Evolutionary conservation across 495 filamentous ascomycete species (phyloP).

Genomic region (Aspergillus sclerotioniger): DNA sequence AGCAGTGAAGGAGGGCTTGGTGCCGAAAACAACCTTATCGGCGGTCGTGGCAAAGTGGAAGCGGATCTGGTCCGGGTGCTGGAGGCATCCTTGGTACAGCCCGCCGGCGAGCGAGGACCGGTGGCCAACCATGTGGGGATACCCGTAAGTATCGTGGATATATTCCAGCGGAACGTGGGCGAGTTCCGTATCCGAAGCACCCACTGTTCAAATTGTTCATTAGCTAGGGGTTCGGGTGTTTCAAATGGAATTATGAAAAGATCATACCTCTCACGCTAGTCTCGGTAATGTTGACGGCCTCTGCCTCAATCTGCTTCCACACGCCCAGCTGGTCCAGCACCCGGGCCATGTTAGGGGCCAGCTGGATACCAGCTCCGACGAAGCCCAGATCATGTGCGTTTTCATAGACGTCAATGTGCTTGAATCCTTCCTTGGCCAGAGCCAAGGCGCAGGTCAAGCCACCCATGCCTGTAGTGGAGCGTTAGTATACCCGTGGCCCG

Average conservation of each 20-base stretch:
- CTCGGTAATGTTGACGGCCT: constrained; percentile 55
- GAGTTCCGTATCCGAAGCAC: constrained; percentile 64
- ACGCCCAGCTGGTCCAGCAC: constrained; percentile 68
- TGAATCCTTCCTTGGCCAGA: constrained; percentile 71
- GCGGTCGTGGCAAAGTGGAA: constrained; percentile 64
- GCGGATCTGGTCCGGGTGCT: constrained; percentile 57
- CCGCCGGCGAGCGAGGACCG: constrained; percentile 67
- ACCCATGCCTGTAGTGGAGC: constrained; percentile 61
- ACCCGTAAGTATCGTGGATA: constrained; percentile 64
- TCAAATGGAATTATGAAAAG: not conserved
- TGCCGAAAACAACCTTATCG: constrained; percentile 52
- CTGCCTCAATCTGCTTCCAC: constrained; percentile 64
- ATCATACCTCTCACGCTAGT: constrained; percentile 52
- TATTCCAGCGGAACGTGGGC: constrained; percentile 67
- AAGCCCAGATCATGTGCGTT: constrained; percentile 72
- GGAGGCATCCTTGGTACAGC: constrained; percentile 64
- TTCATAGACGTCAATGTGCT: constrained; percentile 70
- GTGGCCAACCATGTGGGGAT: constrained; percentile 78
- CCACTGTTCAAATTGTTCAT: constrained; percentile 44
- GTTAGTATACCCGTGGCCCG: not conserved
- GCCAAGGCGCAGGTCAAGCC: constrained; percentile 70
- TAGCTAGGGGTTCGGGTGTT: not conserved
- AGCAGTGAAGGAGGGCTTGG: constrained; percentile 54
- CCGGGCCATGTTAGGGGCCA: constrained; percentile 76
- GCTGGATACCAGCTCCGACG: constrained; percentile 78